A percentile compares a stretch with the other conserved stretches of the same genome.
Conservation (phyloP, 805 yeast species). For the Millerozyma acaciae region DNA sequence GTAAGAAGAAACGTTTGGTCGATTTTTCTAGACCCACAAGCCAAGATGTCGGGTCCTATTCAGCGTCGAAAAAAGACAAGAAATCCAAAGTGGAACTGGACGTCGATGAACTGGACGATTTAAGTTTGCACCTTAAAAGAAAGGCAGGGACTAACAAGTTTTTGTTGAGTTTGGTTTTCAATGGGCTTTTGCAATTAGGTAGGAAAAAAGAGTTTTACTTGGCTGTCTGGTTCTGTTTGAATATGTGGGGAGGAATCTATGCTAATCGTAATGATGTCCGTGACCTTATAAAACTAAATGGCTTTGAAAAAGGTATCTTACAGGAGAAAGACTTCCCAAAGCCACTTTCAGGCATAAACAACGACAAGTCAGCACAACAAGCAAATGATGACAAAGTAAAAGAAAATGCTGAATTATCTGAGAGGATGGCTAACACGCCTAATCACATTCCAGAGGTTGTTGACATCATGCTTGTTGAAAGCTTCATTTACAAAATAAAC, state of each 20-base stretch:
- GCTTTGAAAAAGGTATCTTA: slow-evolving; percentile 7
- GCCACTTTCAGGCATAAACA: no score
- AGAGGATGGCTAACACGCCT: slow-evolving; percentile 1
- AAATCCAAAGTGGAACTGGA: slow-evolving; percentile 20
- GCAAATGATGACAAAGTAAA: no score
- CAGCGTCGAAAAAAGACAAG: slow-evolving; percentile 12
- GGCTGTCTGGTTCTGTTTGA: slow-evolving; percentile 30
- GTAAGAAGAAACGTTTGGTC: slow-evolving; percentile 24
- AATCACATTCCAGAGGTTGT: slow-evolving; percentile 9
- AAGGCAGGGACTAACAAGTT: slow-evolving; percentile 27
- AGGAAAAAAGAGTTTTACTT: slow-evolving; percentile 24
- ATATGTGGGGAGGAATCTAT: slow-evolving; percentile 33
- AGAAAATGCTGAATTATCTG: not conserved
- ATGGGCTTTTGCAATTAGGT: slow-evolving; percentile 29
- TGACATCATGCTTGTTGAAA: slow-evolving; percentile 31
- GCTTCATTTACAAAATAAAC: slow-evolving; percentile 30
- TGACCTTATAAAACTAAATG: slow-evolving; percentile 1
- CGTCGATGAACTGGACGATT: slow-evolving; percentile 8
- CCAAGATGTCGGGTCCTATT: slow-evolving; percentile 15
- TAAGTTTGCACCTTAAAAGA: slow-evolving; percentile 6
- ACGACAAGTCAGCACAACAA: no score
- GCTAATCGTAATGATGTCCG: slow-evolving; percentile 6
- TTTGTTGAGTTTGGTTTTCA: slow-evolving; percentile 26
- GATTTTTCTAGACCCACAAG: slow-evolving; percentile 26
- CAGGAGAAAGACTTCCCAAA: slow-evolving; percentile 4